phyloP scores from a whole-genome alignment of 208 protist genomes.

The Tritrichomonas musculus region DNA sequence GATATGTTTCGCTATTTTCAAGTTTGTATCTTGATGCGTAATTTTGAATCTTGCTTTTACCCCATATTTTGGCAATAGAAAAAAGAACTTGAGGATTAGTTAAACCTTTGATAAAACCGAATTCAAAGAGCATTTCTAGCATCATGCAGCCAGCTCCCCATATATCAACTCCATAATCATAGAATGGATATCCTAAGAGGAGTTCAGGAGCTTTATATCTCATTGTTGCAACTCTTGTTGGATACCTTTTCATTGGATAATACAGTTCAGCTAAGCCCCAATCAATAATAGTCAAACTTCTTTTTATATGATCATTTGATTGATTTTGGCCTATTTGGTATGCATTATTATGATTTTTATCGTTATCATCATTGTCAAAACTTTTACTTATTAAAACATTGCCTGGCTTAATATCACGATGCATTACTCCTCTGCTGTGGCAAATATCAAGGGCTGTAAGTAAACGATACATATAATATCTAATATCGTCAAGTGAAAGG shows the following conservation, averaged over 20 bases:
- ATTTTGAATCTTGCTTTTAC: conserved; percentile 57
- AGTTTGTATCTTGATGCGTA: conserved; percentile 81
- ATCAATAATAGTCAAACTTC: conserved; percentile 77
- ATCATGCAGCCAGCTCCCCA: conserved; percentile 97
- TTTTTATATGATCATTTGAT: conserved; percentile 90
- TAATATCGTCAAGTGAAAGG: background rate
- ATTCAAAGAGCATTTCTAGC: conserved; percentile 93
- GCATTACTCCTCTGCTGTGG: conserved; percentile 80
- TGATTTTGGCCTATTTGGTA: too few species aligned
- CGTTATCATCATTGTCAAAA: too few species aligned
- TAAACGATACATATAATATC: background rate
- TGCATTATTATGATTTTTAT: conserved; percentile 85
- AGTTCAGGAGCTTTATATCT: conserved; percentile 97
- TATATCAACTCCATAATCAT: conserved; percentile 97
- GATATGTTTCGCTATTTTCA: conserved; percentile 63
- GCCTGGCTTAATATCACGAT: conserved; percentile 96
- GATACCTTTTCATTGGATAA: conserved; percentile 82
- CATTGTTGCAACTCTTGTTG: conserved; percentile 92
- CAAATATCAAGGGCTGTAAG: background rate
- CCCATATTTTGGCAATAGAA: conserved; percentile 78
- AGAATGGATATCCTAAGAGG: conserved; percentile 87
- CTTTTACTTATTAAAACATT: conserved; percentile 98
- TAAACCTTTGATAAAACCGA: conserved; percentile 94
- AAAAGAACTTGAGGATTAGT: conserved; percentile 97
- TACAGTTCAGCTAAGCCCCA: conserved; percentile 96